Percentiles rank a stretch among this genome's conserved stretches.
These are phyloP conservation scores for Fraxinus anomala DNA, from an alignment of 257 asterid genomes.

Conservation along the genomic window DNA sequence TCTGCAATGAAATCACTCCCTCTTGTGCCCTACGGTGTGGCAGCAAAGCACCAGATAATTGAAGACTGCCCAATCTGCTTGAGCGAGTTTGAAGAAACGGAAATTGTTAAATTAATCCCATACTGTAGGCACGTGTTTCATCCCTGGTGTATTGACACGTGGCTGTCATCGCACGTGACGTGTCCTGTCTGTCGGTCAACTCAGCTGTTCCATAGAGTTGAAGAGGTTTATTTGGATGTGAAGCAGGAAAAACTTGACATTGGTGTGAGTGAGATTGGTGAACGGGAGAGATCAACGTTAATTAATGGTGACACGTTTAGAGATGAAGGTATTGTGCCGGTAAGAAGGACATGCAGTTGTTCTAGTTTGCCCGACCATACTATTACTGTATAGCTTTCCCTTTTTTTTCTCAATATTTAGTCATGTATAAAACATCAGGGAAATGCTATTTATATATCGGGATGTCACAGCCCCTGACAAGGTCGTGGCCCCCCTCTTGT, in stretches of 20 bases:
- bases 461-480: too few relatives aligned
- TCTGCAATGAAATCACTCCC: slow-evolving; percentile 48
- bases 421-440: too few relatives aligned
- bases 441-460: too few relatives aligned
- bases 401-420: too few relatives aligned
- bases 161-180: slow-evolving; percentile 75
- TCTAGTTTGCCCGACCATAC: slow-evolving; percentile 10
- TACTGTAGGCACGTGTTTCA: slow-evolving; percentile 82
- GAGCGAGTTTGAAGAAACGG: slow-evolving; percentile 55
- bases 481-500: too few relatives aligned
- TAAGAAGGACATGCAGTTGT: slow-evolving; percentile 33
- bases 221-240: slow-evolving; percentile 56
- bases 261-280: slow-evolving; percentile 10
- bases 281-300: slow-evolving; percentile 31
- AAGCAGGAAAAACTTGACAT: slow-evolving; percentile 8
- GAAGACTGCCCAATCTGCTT: slow-evolving; percentile 74
- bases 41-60: slow-evolving; percentile 44
- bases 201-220: slow-evolving; percentile 43
- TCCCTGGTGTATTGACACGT: slow-evolving; percentile 68
- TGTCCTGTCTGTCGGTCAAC: slow-evolving; percentile 84
- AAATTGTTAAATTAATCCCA: slow-evolving; percentile 63
- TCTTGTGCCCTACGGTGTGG: slow-evolving; percentile 45
- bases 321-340: not conserved
- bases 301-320: slow-evolving; percentile 33
- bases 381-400: not conserved